Evolutionary conservation across 2,329 filamentous ascomycete species (phyloP).

Genomic region (Aspergillus ruber): DNA sequence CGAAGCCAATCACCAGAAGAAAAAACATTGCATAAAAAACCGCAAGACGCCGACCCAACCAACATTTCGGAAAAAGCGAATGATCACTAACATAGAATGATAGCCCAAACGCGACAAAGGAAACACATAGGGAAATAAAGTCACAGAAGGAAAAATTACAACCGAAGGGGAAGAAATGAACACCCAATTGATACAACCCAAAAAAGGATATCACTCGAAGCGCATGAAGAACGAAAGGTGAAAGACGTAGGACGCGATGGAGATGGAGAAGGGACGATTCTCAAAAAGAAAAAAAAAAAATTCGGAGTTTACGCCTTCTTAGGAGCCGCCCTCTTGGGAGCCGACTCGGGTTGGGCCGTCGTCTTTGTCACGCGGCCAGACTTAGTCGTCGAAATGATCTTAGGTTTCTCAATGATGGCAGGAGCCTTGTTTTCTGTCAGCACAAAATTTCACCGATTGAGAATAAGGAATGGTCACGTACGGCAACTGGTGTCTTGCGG

Average conservation of each 20-base stretch:
- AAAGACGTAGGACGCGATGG: conserved; percentile 2
- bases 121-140: conserved; percentile 11
- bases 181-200: conserved; percentile 19
- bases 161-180: conserved; percentile 16
- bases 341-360: conserved; percentile 40
- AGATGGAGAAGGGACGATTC: conserved; percentile 2
- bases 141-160: conserved; percentile 25
- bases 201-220: conserved; percentile 10
- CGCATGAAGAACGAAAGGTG: conserved; percentile 11
- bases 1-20: conserved; percentile 3
- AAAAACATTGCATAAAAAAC: conserved; percentile 29
- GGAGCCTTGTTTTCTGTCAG: conserved; percentile 46
- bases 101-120: conserved; percentile 19
- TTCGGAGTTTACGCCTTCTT: conserved; percentile 19
- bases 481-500: conserved; percentile 44
- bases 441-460: background rate
- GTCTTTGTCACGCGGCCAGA: conserved; percentile 75
- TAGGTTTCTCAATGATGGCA: conserved; percentile 62
- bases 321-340: conserved; percentile 3
- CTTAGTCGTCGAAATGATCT: conserved; percentile 74
- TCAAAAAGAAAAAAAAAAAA: no score
- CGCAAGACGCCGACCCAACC: conserved; percentile 31
- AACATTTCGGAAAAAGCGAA: conserved; percentile 18
- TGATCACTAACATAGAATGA: conserved; percentile 13
- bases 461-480: conserved; percentile 17